Evolutionary conservation across 768 basidiomycete genomes (phyloP), one percentile per base, ranked within the genome.

Genomic region (Boletus tylopilopsis): DNA sequence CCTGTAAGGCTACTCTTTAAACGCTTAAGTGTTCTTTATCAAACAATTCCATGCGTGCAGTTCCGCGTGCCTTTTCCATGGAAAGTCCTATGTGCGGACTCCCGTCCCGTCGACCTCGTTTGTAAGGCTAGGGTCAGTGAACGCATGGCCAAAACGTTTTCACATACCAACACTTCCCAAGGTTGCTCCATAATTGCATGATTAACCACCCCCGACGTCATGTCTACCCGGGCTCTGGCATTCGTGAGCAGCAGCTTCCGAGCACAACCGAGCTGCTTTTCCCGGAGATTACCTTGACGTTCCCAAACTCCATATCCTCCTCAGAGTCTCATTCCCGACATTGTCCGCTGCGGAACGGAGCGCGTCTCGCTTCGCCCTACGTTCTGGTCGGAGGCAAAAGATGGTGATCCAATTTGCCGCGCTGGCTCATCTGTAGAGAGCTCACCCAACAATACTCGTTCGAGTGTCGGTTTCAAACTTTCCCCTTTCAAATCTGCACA

Each of bases 151-250:
- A 30, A 16, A 40, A 15, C 21, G 35, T 21, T 21, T 47, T 43
- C 24, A 24, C 23, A 36, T 32, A n/a, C 21, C 13, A 35, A 49
- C n/a, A 23, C 33, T 53, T 61, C 58, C 42, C 55, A 50, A 45
- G 37, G 49, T 16, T 24, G 19, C 23, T 29, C 29, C 41, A 27
- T 37, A 22, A 1, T 8, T 45, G 43, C 22, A 47, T 36, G 21
- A 32, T 15, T 21, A 40, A 36, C 15, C 27, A 21, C 23, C 9
- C 19, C 22, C 21, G n/a, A 42, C 40, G 29, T 25, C 45, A 40
- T 11, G 22, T 21, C 48, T 38, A 50, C 24, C 30, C 47, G 27
- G 47, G 36, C 48, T 38, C 44, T 37, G 18, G 16, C 13, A n/a
- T 21, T 27, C 19, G 35, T 36, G 25, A n/a, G 21, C 15, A 34